Base-by-base conservation (phyloP, 805 yeast genomes). In the Wickerhamiella vanderwaltii region DNA sequence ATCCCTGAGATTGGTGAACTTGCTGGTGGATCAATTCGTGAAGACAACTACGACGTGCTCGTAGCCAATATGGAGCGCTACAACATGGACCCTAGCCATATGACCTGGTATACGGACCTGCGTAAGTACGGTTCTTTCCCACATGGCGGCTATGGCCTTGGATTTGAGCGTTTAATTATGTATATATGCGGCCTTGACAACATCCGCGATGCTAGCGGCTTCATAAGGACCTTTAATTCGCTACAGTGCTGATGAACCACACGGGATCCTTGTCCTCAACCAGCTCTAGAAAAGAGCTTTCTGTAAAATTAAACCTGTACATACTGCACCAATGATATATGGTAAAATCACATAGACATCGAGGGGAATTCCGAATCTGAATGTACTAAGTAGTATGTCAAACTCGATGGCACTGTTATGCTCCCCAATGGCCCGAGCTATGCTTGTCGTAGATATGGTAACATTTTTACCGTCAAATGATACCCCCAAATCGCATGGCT, bases 81-180 rank as follows among this genome's bases (percentile, higher is more conserved):
- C 42, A 64, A 63, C 1, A 81, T 86, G 87, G 69, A 72, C 41
- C 35, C 54, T 0, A 54, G 57, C 2, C 71, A 73, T 15, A 58
- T 91, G 58, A 67, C 72, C 23, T 91, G 99, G 99, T 91, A 87
- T 55, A 50, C 79, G 20, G 71, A 77, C 1, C 65, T 81, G 6
- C 67, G 98, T 46, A 65, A 65, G 46, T 77, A 80, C 51, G 97
- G 96, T 0, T 65, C 81, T 2, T 78, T 78, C 17, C 95, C 96
- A 0, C 97, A 88, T 57, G 98, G 98, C 36, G 99, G 99, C 0
- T 91, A 80, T 61, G 99, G 99, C 0, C 65, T 91, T 67, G 99
- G 99, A 0, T 75, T 87, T 50, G 98, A 91, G 58, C 66, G 99
- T 46, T 61, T 91, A 23, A 58, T 91, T 12, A 75, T 80, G 42